Base-by-base conservation (phyloP, 108 stramenopile genomes). In the Fistulifera pelliculosa region DNA sequence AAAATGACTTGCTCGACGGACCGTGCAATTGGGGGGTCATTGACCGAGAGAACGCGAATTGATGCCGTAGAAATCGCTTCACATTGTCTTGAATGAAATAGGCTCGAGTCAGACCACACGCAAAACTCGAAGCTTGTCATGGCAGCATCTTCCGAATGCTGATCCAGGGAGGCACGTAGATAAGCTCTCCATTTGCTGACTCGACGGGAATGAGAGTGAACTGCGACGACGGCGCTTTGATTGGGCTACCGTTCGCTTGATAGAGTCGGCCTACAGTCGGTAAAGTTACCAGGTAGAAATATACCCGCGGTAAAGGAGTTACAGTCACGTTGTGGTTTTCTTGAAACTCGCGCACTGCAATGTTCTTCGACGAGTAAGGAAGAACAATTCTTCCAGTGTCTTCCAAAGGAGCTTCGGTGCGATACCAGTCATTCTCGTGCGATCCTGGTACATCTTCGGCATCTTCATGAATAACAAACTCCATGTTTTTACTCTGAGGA, bases 401-500 rank as follows among this genome's bases (percentile, higher is more conserved):
- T 52, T 22, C 51, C 41, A 19, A 58, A 49, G 15, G 18, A 21
- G 17, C 47, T 5, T 1, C 27, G 25, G 16, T 23, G 22, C 26
- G 31, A 28, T 68, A 68, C 66, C 66, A 68, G 17, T 47, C 31
- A 0, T 38, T 26, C 1, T 13, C 24, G 35, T 68, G 68, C 24
- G 49, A 55, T 52, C 26, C 68, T 1, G 68, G 55, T 5, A 27
- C 18, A 10, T 22, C 19, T 47, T 58, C 54, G 5, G 73, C 68
- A 65, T 75, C 73, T 50, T 75, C 73, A 38, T 62, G 15, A 22
- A 75, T 61, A n/a, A 14, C 21, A n/a, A 53, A 23, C 39, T 3
- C 21, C 67, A 67, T 1, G 48, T 27, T 1, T 58, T 31, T 3
- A 17, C 16, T 45, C 44, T 45, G 21, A 11, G 44, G 44, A 17